phyloP scores from a whole-genome alignment of 2,329 filamentous ascomycete genomes.

The Cercospora nicotianae region DNA sequence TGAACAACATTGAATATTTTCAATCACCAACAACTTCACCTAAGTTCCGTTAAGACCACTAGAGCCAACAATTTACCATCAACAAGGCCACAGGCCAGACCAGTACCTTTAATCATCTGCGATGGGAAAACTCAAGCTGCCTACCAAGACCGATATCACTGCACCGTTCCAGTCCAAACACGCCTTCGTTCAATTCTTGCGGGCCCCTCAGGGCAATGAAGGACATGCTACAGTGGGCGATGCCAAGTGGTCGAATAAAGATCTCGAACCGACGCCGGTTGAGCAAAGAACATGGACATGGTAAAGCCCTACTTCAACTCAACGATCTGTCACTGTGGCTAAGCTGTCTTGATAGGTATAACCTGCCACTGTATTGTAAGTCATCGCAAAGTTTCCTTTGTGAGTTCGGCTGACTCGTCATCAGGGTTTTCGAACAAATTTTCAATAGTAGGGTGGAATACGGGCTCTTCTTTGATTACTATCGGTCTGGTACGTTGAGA shows the following conservation, averaged over 20 bases:
- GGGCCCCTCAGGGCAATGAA: background rate
- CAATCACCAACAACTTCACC: too few species aligned
- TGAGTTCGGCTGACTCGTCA: too few species aligned
- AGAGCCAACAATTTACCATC: too few species aligned
- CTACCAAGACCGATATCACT: background rate
- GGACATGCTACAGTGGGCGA: background rate
- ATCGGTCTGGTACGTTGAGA: constrained; percentile 42
- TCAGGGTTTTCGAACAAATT: background rate
- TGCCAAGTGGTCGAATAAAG: constrained; percentile 35
- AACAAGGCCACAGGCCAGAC: too few species aligned
- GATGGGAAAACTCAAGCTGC: background rate
- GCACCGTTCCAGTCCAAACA: background rate
- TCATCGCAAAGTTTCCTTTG: too few species aligned
- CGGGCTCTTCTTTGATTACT: background rate
- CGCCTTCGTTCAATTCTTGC: background rate
- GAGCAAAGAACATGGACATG: constrained; percentile 26
- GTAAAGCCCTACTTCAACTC: constrained; percentile 38
- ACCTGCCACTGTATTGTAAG: background rate
- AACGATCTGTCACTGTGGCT: constrained; percentile 46
- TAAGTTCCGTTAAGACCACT: too few species aligned
- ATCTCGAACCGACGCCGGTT: constrained; percentile 29
- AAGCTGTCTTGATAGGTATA: constrained; percentile 33
- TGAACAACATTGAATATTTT: background rate
- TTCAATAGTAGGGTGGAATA: background rate
- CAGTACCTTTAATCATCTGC: too few species aligned